phyloP scores from a whole-genome alignment of 1,139 yeast genomes.

The Chernovozyma sophiae-reginae region DNA sequence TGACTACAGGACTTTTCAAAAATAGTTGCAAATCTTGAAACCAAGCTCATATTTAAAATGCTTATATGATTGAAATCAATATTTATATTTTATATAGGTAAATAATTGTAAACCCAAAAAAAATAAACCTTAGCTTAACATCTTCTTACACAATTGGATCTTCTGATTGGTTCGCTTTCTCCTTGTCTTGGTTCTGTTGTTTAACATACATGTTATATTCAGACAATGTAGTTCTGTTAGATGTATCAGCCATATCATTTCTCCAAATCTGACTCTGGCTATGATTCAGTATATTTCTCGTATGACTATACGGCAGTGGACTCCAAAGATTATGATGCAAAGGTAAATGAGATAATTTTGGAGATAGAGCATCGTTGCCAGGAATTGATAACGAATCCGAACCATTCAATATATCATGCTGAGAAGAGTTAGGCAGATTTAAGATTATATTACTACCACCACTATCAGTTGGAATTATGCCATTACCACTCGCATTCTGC shows the following conservation, averaged over 20 bases:
- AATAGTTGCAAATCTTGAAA: too few species aligned
- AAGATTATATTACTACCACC: not conserved
- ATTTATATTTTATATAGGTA: too few species aligned
- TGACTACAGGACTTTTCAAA: too few species aligned
- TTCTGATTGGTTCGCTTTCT: not conserved
- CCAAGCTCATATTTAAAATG: too few species aligned
- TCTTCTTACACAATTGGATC: not conserved
- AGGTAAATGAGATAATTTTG: conserved; percentile 4
- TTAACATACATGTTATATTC: conserved; percentile 4
- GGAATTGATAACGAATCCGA: conserved; percentile 3
- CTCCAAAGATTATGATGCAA: conserved; percentile 7
- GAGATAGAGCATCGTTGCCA: conserved; percentile 3
- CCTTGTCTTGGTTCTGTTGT: not conserved
- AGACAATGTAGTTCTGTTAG: conserved; percentile 6
- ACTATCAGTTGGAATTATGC: not conserved
- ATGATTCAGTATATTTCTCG: conserved; percentile 22
- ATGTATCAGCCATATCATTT: conserved; percentile 14
- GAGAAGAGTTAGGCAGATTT: conserved; percentile 1
- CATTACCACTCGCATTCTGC: conserved; percentile 1
- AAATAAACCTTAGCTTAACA: too few species aligned
- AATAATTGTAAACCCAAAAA: too few species aligned
- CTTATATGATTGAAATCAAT: too few species aligned
- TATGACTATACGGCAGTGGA: conserved; percentile 14
- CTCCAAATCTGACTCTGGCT: conserved; percentile 27
- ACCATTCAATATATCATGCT: conserved; percentile 4